phyloP scores from a whole-genome alignment of 2,329 filamentous ascomycete genomes.

The Fusarium temperatum region DNA sequence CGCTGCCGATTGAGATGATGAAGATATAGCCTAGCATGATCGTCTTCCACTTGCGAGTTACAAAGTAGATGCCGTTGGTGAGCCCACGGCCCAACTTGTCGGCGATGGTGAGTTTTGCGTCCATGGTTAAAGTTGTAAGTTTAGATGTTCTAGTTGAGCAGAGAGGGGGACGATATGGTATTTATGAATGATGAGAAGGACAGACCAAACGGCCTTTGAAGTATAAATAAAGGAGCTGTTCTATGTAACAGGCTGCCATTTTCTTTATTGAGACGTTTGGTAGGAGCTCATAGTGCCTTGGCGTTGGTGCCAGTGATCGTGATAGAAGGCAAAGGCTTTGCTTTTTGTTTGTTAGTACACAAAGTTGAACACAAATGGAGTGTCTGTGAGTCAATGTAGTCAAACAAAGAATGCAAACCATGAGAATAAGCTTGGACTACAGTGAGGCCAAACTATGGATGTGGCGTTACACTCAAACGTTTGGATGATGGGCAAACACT shows the following conservation, averaged over 20 bases:
- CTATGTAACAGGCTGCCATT: no score
- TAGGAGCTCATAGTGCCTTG: not conserved
- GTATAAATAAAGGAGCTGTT: not conserved
- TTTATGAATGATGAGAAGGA: not conserved
- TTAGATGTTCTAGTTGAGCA: not conserved
- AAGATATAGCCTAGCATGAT: slow-evolving; percentile 12
- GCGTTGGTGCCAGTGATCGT: not conserved
- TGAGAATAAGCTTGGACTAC: not conserved
- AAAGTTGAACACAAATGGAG: not conserved
- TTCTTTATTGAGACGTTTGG: no score
- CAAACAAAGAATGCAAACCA: not conserved
- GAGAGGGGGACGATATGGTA: not conserved
- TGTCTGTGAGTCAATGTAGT: not conserved
- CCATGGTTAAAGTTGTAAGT: not conserved
- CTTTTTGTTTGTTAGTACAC: not conserved
- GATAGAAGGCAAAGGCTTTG: not conserved
- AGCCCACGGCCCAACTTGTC: slow-evolving; percentile 17
- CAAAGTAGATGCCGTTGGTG: not conserved
- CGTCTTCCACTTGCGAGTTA: slow-evolving; percentile 1
- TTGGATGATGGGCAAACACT: not conserved
- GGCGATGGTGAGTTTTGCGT: slow-evolving; percentile 1
- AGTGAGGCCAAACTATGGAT: not conserved
- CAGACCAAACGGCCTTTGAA: not conserved
- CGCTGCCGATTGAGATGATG: not conserved
- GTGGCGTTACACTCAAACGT: not conserved